A percentile compares a stretch with the other conserved stretches of the same genome.
These are phyloP conservation scores for Penicillium simplicissimum DNA, from an alignment of 495 filamentous ascomycete species.

Conservation along the genomic window DNA sequence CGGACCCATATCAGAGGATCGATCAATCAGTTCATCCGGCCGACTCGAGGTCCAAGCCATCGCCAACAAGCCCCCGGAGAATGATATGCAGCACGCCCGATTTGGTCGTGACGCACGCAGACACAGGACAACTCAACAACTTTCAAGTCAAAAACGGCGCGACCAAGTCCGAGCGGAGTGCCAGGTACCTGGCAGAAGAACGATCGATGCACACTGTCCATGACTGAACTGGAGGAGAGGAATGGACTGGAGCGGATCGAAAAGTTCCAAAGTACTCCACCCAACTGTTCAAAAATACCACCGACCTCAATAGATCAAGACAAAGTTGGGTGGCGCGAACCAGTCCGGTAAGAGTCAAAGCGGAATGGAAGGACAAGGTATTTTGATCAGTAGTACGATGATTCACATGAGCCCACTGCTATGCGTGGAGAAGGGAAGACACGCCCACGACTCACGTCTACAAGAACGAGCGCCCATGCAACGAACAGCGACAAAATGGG, in stretches of 20 bases:
- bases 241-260: neutral
- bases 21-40: neutral
- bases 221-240: neutral
- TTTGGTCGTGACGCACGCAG: constrained; percentile 4
- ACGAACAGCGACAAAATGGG: neutral
- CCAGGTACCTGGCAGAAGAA: constrained; percentile 5
- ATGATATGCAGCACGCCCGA: constrained; percentile 4
- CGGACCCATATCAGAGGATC: neutral
- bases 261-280: neutral
- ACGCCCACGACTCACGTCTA: neutral
- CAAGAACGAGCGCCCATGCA: neutral
- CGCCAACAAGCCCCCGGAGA: neutral
- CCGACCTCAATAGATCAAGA: neutral
- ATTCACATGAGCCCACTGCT: neutral
- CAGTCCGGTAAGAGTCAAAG: neutral
- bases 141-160: constrained; percentile 1
- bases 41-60: neutral
- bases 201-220: neutral
- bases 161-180: constrained; percentile 18
- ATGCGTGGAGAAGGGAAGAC: neutral
- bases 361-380: neutral
- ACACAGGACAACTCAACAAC: neutral
- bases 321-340: neutral
- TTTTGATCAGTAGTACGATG: neutral
- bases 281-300: neutral